Base-by-base conservation (phyloP, 2,329 filamentous ascomycete species). In the Ploettnerulaceae sp. region DNA sequence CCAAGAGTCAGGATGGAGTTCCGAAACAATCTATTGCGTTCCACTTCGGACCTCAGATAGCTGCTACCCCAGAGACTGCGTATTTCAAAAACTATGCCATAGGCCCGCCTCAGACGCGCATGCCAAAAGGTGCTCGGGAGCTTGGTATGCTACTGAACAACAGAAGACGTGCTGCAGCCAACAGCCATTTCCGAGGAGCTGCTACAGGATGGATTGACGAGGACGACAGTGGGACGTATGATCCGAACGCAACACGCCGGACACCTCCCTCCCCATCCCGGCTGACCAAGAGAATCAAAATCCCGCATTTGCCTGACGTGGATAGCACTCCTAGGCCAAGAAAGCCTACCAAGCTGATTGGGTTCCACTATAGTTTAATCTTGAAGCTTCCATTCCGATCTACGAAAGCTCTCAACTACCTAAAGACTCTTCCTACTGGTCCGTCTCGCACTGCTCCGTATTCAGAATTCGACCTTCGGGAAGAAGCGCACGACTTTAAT, bases 161-260 rank as follows among this genome's bases (percentile, higher is more conserved):
- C 1, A 46, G 42, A 33, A 35, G 48, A 2, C 48, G 47, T 15
- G 51, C 52, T 15, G 52, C 57, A 14, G 41, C 49, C 1, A 51
- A 45, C 12, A 42, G 36, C 1, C 32, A 34, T 12, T 42, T 46
- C n/a, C 36, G 47, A 5, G 51, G 56, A 36, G 41, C 29, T 2
- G 41, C 52, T 7, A 41, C 49, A 7, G 54, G 46, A 3, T 58
- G 42, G 7, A 38, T 56, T n/a, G 61, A 63, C 36, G 37, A 52
- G 20, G 61, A 63, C 43, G 45, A 57, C 15, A 60, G 56, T 33
- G 61, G 61, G 4, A 59, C 51, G 3, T 63, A 61, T 36, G 52
- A 62, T 39, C 58, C 58, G 4, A 56, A 49, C 3, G 9, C 11
- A 29, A n/a, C 32, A 17, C 42, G 24, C 14, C 18, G n/a, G 12